Evolutionary conservation across 2,329 filamentous ascomycete genomes (phyloP), one percentile per base, ranked within the genome.

Genomic region (Xylaria sp.): DNA sequence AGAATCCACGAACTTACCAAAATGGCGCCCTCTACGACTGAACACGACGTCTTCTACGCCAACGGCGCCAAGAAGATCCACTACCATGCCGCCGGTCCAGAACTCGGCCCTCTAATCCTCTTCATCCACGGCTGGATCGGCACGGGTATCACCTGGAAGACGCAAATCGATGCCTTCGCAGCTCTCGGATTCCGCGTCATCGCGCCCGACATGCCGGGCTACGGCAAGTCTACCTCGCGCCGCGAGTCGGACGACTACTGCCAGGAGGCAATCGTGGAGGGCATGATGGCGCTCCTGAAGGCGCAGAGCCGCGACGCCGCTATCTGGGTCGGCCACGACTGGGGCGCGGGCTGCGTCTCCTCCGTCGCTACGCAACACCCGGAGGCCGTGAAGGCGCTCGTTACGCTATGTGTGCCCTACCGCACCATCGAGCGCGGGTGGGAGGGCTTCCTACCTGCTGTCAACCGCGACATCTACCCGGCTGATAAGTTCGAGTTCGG

Each of bases 241-340:
- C 53, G 63, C 1, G 66, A 69, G 16, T n/a, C 56, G 1, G 50
- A 60, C 0, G 60, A 67, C 34, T 77, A 77, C 50, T 65, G 67
- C 1, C 68, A 72, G 1, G 70, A 72, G 48, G 56, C 67, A 0
- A 69, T 75, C 59, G 65, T 72, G 3, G 67, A 71, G 35, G 74
- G 75, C 30, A 52, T 76, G 54, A 52, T 71, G 1, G 70, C 74
- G 10, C 65, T 77, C 0, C 67, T 77, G 0, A 65, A 19, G 64
- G 70, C 34, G 60, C 72, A 0, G 57, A 46, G 55, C n/a, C 66
- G 77, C 18, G 59, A 68, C 0, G 71, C 72, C 8, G 78, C 78
- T 1, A 66, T 82, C n/a, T 81, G 79, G 78, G 68, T 79, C 42
- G 77, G 72, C 11, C 78, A 80, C 60, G 77, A 79, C 62, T 79